These are phyloP conservation scores for Pseudogymnoascus sp. DNA, from an alignment of 2,329 filamentous ascomycete species.

Conservation along the genomic window DNA sequence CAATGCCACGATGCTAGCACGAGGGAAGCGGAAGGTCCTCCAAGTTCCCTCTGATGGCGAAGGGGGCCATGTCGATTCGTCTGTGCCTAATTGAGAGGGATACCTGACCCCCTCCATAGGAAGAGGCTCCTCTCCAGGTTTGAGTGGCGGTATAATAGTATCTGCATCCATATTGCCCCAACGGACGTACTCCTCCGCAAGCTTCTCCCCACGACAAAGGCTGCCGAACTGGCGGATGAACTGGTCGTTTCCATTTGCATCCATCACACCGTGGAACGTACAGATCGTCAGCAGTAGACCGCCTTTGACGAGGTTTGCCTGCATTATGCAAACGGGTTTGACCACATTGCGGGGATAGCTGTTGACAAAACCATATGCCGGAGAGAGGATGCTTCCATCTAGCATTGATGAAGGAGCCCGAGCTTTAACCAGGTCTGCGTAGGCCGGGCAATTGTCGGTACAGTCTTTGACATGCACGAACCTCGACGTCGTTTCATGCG, in stretches of 20 bases:
- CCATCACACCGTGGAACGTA: conserved; percentile 1
- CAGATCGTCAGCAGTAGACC: background rate
- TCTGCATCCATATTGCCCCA: background rate
- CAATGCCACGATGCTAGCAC: background rate
- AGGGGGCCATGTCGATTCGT: background rate
- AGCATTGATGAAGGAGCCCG: background rate
- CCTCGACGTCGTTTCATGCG: background rate
- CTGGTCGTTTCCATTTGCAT: background rate
- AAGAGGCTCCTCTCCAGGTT: background rate
- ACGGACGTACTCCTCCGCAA: background rate
- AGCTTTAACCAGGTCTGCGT: background rate
- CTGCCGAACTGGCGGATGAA: background rate
- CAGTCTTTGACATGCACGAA: conserved; percentile 1
- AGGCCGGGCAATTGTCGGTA: background rate
- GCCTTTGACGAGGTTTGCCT: background rate
- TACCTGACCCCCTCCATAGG: background rate
- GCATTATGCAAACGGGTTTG: background rate
- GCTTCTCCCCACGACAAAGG: background rate
- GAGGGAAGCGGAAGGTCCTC: background rate
- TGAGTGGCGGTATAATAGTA: background rate
- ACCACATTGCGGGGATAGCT: background rate
- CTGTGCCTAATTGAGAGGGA: background rate
- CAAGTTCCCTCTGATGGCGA: background rate
- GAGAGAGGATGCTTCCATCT: background rate
- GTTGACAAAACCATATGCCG: background rate